Percentiles rank a stretch among this genome's conserved stretches.
These are phyloP conservation scores for Oryza australiensis DNA, from an alignment of 176 grass and related monocot species.

Conservation along the genomic window DNA sequence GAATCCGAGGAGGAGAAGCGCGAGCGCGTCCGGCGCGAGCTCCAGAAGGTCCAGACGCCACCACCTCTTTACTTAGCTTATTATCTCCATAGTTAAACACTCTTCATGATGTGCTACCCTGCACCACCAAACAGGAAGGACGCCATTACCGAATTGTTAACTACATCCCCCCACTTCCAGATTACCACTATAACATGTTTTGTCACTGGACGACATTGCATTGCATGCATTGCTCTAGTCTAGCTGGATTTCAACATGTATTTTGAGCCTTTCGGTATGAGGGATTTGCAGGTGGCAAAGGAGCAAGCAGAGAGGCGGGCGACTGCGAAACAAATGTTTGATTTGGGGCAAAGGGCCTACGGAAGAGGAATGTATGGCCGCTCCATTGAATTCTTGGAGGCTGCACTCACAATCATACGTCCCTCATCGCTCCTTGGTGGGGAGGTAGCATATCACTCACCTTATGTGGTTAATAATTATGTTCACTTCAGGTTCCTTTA, in stretches of 20 bases:
- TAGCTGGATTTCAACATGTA: background rate
- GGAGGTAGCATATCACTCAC: conserved; percentile 57
- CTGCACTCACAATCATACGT: conserved; percentile 75
- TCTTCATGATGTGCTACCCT: too few species aligned
- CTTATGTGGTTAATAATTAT: background rate
- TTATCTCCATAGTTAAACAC: background rate
- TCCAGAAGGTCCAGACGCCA: conserved; percentile 61
- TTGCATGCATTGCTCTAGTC: background rate
- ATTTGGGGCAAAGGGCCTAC: conserved; percentile 87
- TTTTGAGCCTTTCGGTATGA: background rate
- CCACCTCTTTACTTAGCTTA: background rate
- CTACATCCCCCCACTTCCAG: background rate
- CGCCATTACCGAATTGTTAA: background rate
- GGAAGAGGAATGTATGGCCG: conserved; percentile 87
- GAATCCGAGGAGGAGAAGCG: conserved; percentile 96
- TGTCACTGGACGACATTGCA: background rate
- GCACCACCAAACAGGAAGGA: background rate
- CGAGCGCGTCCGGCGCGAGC: conserved; percentile 84
- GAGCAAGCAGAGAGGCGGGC: conserved; percentile 86
- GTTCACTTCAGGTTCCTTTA: background rate
- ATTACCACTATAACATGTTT: background rate
- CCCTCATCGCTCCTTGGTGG: conserved; percentile 80
- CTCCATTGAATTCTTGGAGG: conserved; percentile 90
- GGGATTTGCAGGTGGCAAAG: conserved; percentile 63
- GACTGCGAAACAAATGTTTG: conserved; percentile 92